Evolutionary conservation across 2,329 filamentous ascomycete species (phyloP).

Genomic region (Aspergillus ochraceus): DNA sequence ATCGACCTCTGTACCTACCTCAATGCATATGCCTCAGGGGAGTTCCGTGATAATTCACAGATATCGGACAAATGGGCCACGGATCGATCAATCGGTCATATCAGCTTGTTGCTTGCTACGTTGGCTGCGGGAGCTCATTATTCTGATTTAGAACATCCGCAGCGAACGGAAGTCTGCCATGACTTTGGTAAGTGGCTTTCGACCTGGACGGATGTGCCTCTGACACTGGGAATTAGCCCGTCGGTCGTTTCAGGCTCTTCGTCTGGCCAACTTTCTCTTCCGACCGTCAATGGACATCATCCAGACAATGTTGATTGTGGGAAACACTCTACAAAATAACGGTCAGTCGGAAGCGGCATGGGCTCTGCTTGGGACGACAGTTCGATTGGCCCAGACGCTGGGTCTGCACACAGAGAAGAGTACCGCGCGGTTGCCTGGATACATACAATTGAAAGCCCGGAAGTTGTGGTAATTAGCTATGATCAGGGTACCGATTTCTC

Average conservation of each 20-base stretch:
- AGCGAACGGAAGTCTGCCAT: slow-evolving; percentile 24
- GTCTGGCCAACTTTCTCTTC: slow-evolving; percentile 59
- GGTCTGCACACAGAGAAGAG: slow-evolving; percentile 40
- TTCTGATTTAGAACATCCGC: slow-evolving; percentile 28
- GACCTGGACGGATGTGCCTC: background rate
- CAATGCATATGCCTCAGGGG: slow-evolving; percentile 24
- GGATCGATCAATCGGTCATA: slow-evolving; percentile 26
- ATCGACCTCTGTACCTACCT: slow-evolving; percentile 31
- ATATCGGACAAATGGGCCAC: slow-evolving; percentile 26
- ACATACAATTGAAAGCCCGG: slow-evolving; percentile 23
- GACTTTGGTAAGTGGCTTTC: slow-evolving; percentile 25
- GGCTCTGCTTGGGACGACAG: slow-evolving; percentile 32
- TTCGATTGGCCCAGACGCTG: slow-evolving; percentile 34
- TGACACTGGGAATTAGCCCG: slow-evolving; percentile 17
- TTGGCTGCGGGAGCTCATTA: slow-evolving; percentile 33
- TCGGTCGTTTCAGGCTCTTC: slow-evolving; percentile 51
- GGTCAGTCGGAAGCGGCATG: slow-evolving; percentile 34
- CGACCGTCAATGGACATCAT: slow-evolving; percentile 57
- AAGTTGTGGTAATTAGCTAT: slow-evolving; percentile 22
- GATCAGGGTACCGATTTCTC: background rate
- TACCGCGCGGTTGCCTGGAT: slow-evolving; percentile 24
- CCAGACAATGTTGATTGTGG: slow-evolving; percentile 56
- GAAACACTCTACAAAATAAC: slow-evolving; percentile 46
- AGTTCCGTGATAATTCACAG: slow-evolving; percentile 18
- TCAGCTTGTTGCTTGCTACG: slow-evolving; percentile 31